phyloP scores from a whole-genome alignment of 176 grass and related monocot species.

The Urochloa ruziziensis region DNA sequence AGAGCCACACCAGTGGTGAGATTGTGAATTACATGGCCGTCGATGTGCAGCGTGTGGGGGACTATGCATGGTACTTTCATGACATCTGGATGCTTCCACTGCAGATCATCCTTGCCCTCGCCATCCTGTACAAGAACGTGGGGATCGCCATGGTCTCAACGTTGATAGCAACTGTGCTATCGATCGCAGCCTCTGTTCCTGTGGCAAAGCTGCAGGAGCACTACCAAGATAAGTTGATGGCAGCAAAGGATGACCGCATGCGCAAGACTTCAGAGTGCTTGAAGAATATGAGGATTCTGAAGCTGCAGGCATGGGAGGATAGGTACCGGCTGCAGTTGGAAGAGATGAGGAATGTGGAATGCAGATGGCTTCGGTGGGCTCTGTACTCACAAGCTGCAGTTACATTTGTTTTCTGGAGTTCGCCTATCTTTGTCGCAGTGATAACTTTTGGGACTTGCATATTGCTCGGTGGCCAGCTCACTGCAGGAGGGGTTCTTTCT shows the following conservation, averaged over 20 bases:
- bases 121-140: slow-evolving; percentile 86
- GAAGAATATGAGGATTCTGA: slow-evolving; percentile 92
- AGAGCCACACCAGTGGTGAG: slow-evolving; percentile 92
- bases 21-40: slow-evolving; percentile 99
- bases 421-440: slow-evolving; percentile 87
- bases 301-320: slow-evolving; percentile 96
- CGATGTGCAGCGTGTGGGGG: slow-evolving; percentile 95
- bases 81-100: slow-evolving; percentile 98
- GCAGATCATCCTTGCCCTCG: slow-evolving; percentile 91
- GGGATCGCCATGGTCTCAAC: slow-evolving; percentile 75
- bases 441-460: slow-evolving; percentile 94
- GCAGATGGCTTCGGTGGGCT: slow-evolving; percentile 78
- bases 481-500: slow-evolving; percentile 91
- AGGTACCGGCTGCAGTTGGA: slow-evolving; percentile 69
- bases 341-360: slow-evolving; percentile 91
- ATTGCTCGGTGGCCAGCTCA: slow-evolving; percentile 79
- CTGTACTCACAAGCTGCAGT: slow-evolving; percentile 89
- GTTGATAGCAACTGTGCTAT: slow-evolving; percentile 68
- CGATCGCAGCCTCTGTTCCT: slow-evolving; percentile 81
- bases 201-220: slow-evolving; percentile 90
- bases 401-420: slow-evolving; percentile 99
- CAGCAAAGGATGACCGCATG: slow-evolving; percentile 95
- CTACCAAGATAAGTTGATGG: slow-evolving; percentile 95
- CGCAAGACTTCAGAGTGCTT: slow-evolving; percentile 91
- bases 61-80: slow-evolving; percentile 98